Conservation (phyloP, 1,139 yeast genomes). For the Sugiyamaella neomexicana region DNA sequence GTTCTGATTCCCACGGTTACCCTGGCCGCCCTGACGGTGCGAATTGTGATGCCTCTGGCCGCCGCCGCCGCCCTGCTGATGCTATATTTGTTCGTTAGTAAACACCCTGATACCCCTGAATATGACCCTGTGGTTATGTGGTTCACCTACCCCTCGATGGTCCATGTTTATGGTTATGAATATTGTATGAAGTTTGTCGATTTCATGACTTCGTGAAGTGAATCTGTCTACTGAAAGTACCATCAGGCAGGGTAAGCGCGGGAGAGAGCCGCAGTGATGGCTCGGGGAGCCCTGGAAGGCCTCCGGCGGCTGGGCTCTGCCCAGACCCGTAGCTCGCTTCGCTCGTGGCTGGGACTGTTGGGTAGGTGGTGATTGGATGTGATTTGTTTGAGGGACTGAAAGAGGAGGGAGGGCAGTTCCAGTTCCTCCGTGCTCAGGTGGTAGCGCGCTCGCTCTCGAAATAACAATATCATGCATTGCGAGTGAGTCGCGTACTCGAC, state of each 20-base stretch:
- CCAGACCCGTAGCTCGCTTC: background rate
- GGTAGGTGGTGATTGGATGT: too few species aligned
- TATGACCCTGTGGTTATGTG: too few species aligned
- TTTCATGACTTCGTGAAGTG: background rate
- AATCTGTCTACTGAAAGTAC: too few species aligned
- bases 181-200: background rate
- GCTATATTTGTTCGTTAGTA: background rate
- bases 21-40: slow-evolving; percentile 9
- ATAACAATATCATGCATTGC: too few species aligned
- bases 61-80: background rate
- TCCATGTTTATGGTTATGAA: slow-evolving; percentile 10
- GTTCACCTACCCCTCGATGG: slow-evolving; percentile 16
- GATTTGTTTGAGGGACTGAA: too few species aligned
- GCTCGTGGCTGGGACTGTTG: background rate
- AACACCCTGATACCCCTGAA: background rate
- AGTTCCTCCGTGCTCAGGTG: too few species aligned
- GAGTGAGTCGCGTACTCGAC: too few species aligned
- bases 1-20: slow-evolving; percentile 1
- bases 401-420: too few species aligned
- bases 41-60: slow-evolving; percentile 7
- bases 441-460: too few species aligned
- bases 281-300: too few species aligned
- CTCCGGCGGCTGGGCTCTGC: background rate
- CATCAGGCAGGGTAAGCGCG: slow-evolving; percentile 1
- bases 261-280: background rate